Base-by-base conservation (phyloP, 129 eudicot genomes). In the Escallonia rubra region DNA sequence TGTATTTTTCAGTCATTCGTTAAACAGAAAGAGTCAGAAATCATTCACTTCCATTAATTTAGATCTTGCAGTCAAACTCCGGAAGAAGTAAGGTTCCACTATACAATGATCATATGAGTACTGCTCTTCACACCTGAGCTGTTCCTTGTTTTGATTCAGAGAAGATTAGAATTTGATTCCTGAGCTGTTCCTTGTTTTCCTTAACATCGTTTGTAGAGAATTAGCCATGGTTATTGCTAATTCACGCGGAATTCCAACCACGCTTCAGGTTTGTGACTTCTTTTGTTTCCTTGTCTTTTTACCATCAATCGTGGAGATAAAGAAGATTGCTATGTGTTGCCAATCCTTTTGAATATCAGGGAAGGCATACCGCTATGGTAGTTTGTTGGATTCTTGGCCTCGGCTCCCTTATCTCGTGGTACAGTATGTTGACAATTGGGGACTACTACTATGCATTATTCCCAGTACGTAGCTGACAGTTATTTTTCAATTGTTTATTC, bases 321-420 rank as follows among this genome's bases (percentile, higher is more conserved):
- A 23, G 34, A 23, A 23, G 34, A 23, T 23, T 23, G 34, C 34
- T 23, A 23, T 23, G 34, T 23, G 34, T 23, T 23, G 34, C 34
- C 53, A 43, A 13, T 49, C 52, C 48, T 42, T 16, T 57, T 15
- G 2, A 71, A 56, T 71, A 70, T 61, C 81, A 86, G 96, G 98
- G 98, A 59, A 91, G 73, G 12, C 41, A 13, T 55, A 10, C 4
- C 23, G 96, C 94, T 48, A 59, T 74, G 54, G 68, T 79, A 2
- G 87, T 83, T 10, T 91, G 98, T 61, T 91, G 80, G 82, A 44
- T 88, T 57, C 94, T 91, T 59, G 98, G 98, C 70, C 39, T 91
- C 5, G 96, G 98, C 38, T 74, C 91, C 15, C 83, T 91, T 8
- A 75, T 91, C 5, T 67, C 96, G 50, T 91, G 98, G 98, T 85